phyloP scores from a whole-genome alignment of 306 rosid species.

The Casuarina cunninghamiana region DNA sequence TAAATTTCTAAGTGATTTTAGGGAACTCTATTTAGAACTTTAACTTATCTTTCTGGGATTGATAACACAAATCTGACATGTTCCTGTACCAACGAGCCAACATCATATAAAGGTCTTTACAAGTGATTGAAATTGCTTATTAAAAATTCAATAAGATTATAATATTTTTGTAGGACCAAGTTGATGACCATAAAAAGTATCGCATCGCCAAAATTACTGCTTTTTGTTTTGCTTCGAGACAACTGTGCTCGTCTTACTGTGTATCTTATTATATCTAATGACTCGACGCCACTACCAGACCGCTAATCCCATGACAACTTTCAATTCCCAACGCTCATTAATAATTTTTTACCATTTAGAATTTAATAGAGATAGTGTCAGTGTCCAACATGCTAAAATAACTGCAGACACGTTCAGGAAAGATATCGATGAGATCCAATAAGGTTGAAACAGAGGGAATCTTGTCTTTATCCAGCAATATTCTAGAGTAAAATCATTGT shows the following conservation, averaged over 20 bases:
- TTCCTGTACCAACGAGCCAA: too few species aligned
- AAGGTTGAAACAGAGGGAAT: slow-evolving; percentile 52
- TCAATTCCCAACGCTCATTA: not conserved
- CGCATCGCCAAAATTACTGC: not conserved
- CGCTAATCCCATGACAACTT: not conserved
- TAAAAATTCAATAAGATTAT: too few species aligned
- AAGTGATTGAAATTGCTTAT: too few species aligned
- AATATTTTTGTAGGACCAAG: too few species aligned
- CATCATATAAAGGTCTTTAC: too few species aligned
- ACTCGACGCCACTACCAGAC: slow-evolving; percentile 9
- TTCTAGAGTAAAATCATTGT: slow-evolving; percentile 38
- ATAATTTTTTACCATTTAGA: not conserved
- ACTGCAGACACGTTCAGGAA: slow-evolving; percentile 20
- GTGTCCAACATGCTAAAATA: slow-evolving; percentile 25
- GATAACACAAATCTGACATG: too few species aligned
- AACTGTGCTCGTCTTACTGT: slow-evolving; percentile 15
- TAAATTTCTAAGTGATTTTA: not conserved
- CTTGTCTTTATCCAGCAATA: slow-evolving; percentile 36
- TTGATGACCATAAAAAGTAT: too few species aligned
- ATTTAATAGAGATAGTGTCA: slow-evolving; percentile 1
- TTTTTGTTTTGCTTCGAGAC: not conserved
- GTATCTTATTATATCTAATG: not conserved
- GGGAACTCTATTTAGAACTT: too few species aligned
- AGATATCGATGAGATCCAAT: slow-evolving; percentile 44
- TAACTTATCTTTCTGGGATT: too few species aligned